phyloP scores from a whole-genome alignment of 192 early-diverging fungal species.

The Linnemannia exigua region DNA sequence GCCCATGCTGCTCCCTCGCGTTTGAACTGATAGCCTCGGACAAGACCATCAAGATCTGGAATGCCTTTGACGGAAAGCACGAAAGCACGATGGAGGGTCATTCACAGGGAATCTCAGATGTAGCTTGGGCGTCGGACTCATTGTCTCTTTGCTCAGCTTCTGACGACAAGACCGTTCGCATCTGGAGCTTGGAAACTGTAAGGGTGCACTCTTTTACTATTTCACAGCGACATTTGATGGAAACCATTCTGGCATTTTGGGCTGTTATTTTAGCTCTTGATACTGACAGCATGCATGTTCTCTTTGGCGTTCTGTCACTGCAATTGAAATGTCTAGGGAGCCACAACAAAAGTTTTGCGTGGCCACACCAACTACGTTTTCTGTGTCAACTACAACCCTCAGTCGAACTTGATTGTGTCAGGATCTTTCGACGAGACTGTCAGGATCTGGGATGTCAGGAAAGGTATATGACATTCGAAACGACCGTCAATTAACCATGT shows the following conservation, averaged over 20 bases:
- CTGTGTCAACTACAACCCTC: conserved; percentile 97
- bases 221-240: not conserved
- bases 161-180: conserved; percentile 95
- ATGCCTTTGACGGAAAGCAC: conserved; percentile 87
- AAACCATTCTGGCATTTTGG: not conserved
- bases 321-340: conserved; percentile 58
- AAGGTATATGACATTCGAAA: conserved; percentile 63
- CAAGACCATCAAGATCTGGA: conserved; percentile 95
- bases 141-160: conserved; percentile 88
- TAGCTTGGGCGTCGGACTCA: conserved; percentile 97
- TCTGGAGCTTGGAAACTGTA: conserved; percentile 91
- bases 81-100: conserved; percentile 92
- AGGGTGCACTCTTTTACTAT: not conserved
- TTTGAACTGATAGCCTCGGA: conserved; percentile 80
- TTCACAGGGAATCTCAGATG: conserved; percentile 92
- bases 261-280: not conserved
- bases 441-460: conserved; percentile 95
- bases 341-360: conserved; percentile 80
- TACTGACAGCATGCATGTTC: not conserved
- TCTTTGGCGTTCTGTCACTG: not conserved
- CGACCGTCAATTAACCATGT: not conserved
- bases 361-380: conserved; percentile 99
- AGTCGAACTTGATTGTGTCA: conserved; percentile 93
- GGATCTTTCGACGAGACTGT: conserved; percentile 99
- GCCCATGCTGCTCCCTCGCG: not conserved